Percentiles rank a stretch among this genome's conserved stretches.
Conservation (phyloP, 73 alveolate genomes). For the Paramecium pentaurelia region DNA sequence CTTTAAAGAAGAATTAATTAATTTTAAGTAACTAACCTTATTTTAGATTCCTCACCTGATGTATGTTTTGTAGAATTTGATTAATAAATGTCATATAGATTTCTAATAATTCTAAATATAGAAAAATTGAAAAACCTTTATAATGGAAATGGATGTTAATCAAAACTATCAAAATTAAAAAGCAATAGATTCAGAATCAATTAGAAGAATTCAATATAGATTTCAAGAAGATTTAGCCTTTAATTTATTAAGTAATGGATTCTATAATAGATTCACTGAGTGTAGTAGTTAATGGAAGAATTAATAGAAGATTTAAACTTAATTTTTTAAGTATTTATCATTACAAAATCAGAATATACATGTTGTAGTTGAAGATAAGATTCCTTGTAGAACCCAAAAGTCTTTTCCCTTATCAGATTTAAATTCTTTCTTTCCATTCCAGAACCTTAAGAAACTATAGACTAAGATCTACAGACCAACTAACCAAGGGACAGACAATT, state of each 20-base stretch:
- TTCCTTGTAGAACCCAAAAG: not conserved
- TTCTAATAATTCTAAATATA: not conserved
- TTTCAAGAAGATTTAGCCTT: not conserved
- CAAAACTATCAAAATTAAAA: not conserved
- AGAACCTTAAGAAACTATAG: not conserved
- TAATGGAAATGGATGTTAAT: not conserved
- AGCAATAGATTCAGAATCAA: not conserved
- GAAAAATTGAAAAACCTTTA: not conserved
- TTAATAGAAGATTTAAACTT: not conserved
- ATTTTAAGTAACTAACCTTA: not conserved
- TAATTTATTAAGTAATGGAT: not conserved
- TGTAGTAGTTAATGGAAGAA: not conserved
- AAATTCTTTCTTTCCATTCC: not conserved
- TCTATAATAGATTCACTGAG: not conserved
- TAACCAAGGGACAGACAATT: not conserved
- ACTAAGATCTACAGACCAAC: not conserved
- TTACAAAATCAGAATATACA: not conserved
- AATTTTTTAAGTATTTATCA: not conserved
- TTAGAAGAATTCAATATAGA: not conserved
- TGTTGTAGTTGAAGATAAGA: not conserved
- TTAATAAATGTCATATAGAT: not conserved
- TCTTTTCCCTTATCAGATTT: not conserved
- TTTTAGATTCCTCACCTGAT: not conserved
- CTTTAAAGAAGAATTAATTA: not conserved
- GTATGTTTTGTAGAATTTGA: not conserved